These are phyloP conservation scores for Petunia secreta DNA, from an alignment of 257 asterid species.

Conservation along the genomic window DNA sequence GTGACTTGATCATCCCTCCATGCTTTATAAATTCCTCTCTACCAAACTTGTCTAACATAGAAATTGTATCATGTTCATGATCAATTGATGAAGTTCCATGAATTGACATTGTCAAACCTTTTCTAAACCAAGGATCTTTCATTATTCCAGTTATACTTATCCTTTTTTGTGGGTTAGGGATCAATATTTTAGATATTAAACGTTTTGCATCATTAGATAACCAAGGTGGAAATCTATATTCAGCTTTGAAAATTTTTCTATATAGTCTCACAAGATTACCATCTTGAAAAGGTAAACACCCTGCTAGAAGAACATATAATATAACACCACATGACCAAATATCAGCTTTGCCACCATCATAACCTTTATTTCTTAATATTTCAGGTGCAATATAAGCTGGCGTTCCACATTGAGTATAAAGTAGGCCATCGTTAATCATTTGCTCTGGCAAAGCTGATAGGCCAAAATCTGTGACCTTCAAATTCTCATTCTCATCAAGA, in stretches of 20 bases:
- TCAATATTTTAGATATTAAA: slow-evolving; percentile 36
- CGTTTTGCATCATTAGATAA: slow-evolving; percentile 43
- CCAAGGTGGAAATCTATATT: slow-evolving; percentile 43
- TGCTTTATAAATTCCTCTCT: slow-evolving; percentile 34
- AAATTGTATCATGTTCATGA: slow-evolving; percentile 31
- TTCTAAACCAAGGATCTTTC: slow-evolving; percentile 42
- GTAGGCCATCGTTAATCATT: slow-evolving; percentile 35
- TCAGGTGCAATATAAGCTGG: slow-evolving; percentile 54
- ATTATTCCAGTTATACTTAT: slow-evolving; percentile 41
- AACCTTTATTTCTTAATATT: slow-evolving; percentile 42
- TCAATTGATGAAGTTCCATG: slow-evolving; percentile 34
- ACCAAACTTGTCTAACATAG: slow-evolving; percentile 35
- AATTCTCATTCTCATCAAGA: slow-evolving; percentile 39
- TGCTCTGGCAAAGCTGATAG: slow-evolving; percentile 43
- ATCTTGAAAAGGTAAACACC: slow-evolving; percentile 46
- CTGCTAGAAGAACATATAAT: slow-evolving; percentile 51
- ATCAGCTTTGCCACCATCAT: slow-evolving; percentile 45
- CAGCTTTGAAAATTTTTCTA: slow-evolving; percentile 32
- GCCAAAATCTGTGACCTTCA: slow-evolving; percentile 51
- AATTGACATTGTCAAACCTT: slow-evolving; percentile 35
- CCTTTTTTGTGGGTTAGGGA: slow-evolving; percentile 42
- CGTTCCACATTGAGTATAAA: slow-evolving; percentile 55
- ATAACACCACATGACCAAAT: slow-evolving; percentile 53
- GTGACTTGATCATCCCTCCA: slow-evolving; percentile 33
- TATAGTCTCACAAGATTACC: slow-evolving; percentile 38